Evolutionary conservation across 805 yeast species (phyloP).

Genomic region (Candida pseudofarinosa): DNA sequence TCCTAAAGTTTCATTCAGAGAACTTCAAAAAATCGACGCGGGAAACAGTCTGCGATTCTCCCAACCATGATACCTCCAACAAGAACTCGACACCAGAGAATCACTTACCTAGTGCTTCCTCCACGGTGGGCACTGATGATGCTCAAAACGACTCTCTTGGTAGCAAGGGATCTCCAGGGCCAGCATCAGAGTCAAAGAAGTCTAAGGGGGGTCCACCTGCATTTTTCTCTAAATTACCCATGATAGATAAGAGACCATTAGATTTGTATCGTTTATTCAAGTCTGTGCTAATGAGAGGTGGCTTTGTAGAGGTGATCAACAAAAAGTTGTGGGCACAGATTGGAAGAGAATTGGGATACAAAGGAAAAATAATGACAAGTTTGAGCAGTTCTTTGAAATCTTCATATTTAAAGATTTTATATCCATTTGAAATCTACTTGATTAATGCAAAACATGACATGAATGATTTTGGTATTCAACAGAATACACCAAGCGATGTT

Average conservation of each 20-base stretch:
- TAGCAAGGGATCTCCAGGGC: neutral
- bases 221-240: constrained; percentile 46
- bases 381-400: constrained; percentile 62
- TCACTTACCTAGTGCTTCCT: neutral
- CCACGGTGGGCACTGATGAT: neutral
- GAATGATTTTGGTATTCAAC: constrained; percentile 12
- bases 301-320: constrained; percentile 57
- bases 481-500: constrained; percentile 2
- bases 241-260: constrained; percentile 60
- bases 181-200: neutral
- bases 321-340: constrained; percentile 79
- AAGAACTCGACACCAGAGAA: neutral
- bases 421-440: constrained; percentile 26
- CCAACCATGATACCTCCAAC: neutral
- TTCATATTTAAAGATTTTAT: constrained; percentile 46
- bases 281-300: constrained; percentile 63
- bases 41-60: neutral
- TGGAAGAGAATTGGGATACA: constrained; percentile 75
- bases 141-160: neutral
- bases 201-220: constrained; percentile 8
- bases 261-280: constrained; percentile 59
- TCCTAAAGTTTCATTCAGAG: constrained; percentile 38
- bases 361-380: constrained; percentile 68
- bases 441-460: constrained; percentile 11
- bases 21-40: neutral